Percentiles rank a stretch among this genome's conserved stretches.
Evolutionary conservation across 192 early-diverging fungal species (phyloP).

Genomic region (Coemansia sp.): DNA sequence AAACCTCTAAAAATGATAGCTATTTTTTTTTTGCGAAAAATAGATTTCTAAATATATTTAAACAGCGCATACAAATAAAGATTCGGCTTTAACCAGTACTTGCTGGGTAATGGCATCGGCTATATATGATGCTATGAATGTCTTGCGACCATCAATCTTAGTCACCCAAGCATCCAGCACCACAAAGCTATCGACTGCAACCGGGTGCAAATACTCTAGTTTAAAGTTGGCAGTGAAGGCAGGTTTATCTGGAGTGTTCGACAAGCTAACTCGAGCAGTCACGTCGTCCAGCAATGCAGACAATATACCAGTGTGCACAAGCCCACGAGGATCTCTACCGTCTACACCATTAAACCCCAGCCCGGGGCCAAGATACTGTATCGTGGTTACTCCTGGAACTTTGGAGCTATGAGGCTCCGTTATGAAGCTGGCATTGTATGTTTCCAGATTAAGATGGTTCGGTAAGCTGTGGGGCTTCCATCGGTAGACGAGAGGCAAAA

Average conservation of each 20-base stretch:
- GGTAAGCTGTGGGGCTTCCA: conserved; percentile 20
- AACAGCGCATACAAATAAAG: conserved; percentile 32
- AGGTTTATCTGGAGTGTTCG: conserved; percentile 25
- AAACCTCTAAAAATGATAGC: too few relatives aligned
- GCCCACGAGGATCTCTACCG: not conserved
- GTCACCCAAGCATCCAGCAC: conserved; percentile 46
- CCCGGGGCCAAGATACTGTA: conserved; percentile 29
- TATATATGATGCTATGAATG: conserved; percentile 22
- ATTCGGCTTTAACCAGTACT: conserved; percentile 20
- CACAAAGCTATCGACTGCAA: conserved; percentile 19
- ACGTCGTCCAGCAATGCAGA: conserved; percentile 37
- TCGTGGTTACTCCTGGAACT: conserved; percentile 28
- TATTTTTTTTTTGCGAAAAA: too few relatives aligned
- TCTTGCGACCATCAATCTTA: conserved; percentile 34
- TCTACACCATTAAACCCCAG: conserved; percentile 17
- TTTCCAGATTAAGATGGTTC: conserved; percentile 10
- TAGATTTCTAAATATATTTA: too few relatives aligned
- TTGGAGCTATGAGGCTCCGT: not conserved
- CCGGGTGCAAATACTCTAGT: conserved; percentile 25
- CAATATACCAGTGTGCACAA: conserved; percentile 27
- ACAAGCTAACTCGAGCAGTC: conserved; percentile 28
- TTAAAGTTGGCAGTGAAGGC: conserved; percentile 46
- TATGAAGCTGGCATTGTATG: conserved; percentile 17
- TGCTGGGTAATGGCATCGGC: conserved; percentile 26
- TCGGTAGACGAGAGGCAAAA: conserved; percentile 24